Base-by-base conservation (phyloP, 2,329 filamentous ascomycete genomes). In the Davidsoniella australis region DNA sequence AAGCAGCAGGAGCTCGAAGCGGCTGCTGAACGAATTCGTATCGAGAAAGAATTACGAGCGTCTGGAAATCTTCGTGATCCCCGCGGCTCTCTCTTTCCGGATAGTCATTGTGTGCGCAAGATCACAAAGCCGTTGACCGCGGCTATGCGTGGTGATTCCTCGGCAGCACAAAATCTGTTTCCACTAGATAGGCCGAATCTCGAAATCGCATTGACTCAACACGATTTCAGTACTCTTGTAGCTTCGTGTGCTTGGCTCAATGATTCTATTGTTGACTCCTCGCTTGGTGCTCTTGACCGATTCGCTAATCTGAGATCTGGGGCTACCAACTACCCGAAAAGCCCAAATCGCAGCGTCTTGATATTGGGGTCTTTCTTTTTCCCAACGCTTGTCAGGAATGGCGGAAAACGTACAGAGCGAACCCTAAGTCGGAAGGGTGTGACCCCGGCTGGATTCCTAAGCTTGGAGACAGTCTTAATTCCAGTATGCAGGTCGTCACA, bases 191-290 rank as follows among this genome's bases (percentile, higher is more conserved):
- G 29, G 29, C 29, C n/a, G 14, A 42, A 37, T 12, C 50, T 43
- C 1, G 53, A 54, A 23, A 51, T 53, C 2, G 44, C 53, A 2
- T 51, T 58, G 18, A 66, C 59, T 1, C 60, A 65, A 2, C 72
- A 75, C 47, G 80, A 85, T 58, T 80, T 86, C 56, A 66, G 64
- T n/a, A 80, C 71, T 43, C 63, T 87, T 6, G 67, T 80, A 14
- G 66, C 67, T 16, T 61, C 65, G 7, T 68, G 63, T 0, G 68
- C 68, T 24, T 89, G 83, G 83, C 70, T 89, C 5, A 87, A 88
- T 55, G 84, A 88, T 60, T 79, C 84, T 56, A 75, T 82, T 46
- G 75, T 89, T 56, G 84, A 85, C 56, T 74, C 75, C 12, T 75
- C 75, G 44, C 68, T 86, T 23, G 63, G 70, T 24, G 73, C 76